phyloP scores from a whole-genome alignment of 106 monocot species.

The Apostasia ramifera region DNA sequence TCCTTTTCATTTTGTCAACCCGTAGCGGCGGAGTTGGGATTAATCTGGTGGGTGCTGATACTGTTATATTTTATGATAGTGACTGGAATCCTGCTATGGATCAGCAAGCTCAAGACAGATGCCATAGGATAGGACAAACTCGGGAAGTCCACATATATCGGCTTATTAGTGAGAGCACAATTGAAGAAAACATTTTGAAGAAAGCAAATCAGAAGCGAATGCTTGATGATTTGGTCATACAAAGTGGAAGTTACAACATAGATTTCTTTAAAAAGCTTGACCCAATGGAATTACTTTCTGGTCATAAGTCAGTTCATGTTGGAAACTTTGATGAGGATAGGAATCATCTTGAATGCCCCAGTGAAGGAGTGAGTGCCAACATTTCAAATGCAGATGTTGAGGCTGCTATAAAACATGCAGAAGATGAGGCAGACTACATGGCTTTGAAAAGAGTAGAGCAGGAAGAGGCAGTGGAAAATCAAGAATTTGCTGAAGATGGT shows the following conservation, averaged over 20 bases:
- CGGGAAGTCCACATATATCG: slow-evolving; percentile 97
- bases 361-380: slow-evolving; percentile 10
- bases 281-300: slow-evolving; percentile 86
- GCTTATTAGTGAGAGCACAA: slow-evolving; percentile 89
- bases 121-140: slow-evolving; percentile 97
- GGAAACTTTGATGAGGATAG: slow-evolving; percentile 22
- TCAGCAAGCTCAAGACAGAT: slow-evolving; percentile 99
- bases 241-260: slow-evolving; percentile 95
- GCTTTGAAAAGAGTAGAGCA: slow-evolving; percentile 89
- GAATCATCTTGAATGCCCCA: slow-evolving; percentile 25
- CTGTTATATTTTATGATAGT: slow-evolving; percentile 99
- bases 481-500: slow-evolving; percentile 91
- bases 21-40: slow-evolving; percentile 99
- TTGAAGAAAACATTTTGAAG: slow-evolving; percentile 97
- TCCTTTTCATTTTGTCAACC: slow-evolving; percentile 95
- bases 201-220: slow-evolving; percentile 97
- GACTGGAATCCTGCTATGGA: slow-evolving; percentile 99
- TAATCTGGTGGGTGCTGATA: slow-evolving; percentile 96
- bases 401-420: slow-evolving; percentile 90
- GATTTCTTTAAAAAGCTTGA: slow-evolving; percentile 99
- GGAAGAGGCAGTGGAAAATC: slow-evolving; percentile 97
- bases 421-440: slow-evolving; percentile 99
- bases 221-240: slow-evolving; percentile 98
- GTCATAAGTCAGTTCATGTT: slow-evolving; percentile 35
- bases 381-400: slow-evolving; percentile 95